These are phyloP conservation scores for Lichtheimia ornata DNA, from an alignment of 371 early-diverging fungal genomes.

Conservation along the genomic window DNA sequence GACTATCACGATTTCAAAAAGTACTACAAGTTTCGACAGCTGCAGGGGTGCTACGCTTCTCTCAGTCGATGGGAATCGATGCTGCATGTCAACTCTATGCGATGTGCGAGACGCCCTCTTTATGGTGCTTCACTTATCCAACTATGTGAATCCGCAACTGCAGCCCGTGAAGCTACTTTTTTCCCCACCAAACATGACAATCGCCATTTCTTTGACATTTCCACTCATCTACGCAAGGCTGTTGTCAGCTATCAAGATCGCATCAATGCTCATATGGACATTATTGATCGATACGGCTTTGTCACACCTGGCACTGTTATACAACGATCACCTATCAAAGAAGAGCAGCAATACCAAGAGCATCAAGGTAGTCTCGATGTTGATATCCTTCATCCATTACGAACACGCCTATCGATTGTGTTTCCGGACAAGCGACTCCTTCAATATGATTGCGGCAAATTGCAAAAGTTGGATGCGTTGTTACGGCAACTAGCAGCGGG, in stretches of 20 bases:
- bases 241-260: constrained; percentile 53
- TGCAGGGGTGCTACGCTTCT: constrained; percentile 19
- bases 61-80: constrained; percentile 38
- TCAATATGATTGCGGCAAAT: constrained; percentile 89
- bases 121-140: constrained; percentile 46
- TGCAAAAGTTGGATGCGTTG: constrained; percentile 81
- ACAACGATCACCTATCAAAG: neutral
- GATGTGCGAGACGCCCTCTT: constrained; percentile 40
- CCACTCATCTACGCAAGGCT: constrained; percentile 20
- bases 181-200: constrained; percentile 25
- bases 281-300: constrained; percentile 67
- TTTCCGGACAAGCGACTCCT: constrained; percentile 86
- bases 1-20: constrained; percentile 42
- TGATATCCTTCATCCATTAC: constrained; percentile 59
- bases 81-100: constrained; percentile 35
- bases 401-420: constrained; percentile 67
- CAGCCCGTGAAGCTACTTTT: constrained; percentile 12
- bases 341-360: neutral
- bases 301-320: constrained; percentile 57
- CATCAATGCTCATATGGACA: constrained; percentile 39
- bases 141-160: constrained; percentile 15
- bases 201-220: constrained; percentile 25
- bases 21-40: constrained; percentile 37
- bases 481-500: constrained; percentile 73
- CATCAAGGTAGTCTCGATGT: constrained; percentile 18